Base-by-base conservation (phyloP, 257 asterid species). In the Nyctanthes arbortristis region DNA sequence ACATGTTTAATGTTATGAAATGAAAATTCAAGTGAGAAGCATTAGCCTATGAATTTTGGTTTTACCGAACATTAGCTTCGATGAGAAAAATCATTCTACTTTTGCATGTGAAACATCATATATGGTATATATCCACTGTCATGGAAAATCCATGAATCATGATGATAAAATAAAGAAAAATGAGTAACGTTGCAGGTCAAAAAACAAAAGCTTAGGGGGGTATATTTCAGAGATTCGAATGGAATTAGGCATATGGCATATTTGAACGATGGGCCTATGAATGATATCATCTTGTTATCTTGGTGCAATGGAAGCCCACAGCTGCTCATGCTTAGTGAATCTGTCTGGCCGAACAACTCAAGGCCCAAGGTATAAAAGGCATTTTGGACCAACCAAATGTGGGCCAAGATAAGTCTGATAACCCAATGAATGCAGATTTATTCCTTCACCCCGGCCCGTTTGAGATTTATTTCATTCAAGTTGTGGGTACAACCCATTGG, bases 261-360 rank as follows among this genome's bases (percentile, higher is more conserved):
- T 63, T 55, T 91, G 67, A 87, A 72, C 8, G 57, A 5, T 1
- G 86, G 76, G 1, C 4, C 74, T 7, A 69, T 2, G 39, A 84
- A 73, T 29, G 97, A 91, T 85, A 45, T 89, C 18, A 75, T 89
- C 5, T 12, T 89, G 2, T 85, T 87, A 7, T 95, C 98, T n/a
- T 0, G 98, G 98, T 12, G 93, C 98, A 55, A 7, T 3, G 98
- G 95, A 28, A 93, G 98, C 87, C 97, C 97, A 69, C 97, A 88
- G 31, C 5, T 88, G 28, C 32, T 88, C 36, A 80, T 93, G 96
- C 20, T 93, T 34, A 93, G 96, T 24, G 96, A 14, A 80, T 82
- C 68, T 84, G 87, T 20, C 80, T 82, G 0, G 24, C 58, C 4
- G 24, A 68, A 5, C 77, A 82, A 7, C 29, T 82, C 2, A 60